A percentile compares a stretch with the other conserved stretches of the same genome.
Evolutionary conservation across 2,329 filamentous ascomycete genomes (phyloP).

Genomic region (Claviceps cyperi): DNA sequence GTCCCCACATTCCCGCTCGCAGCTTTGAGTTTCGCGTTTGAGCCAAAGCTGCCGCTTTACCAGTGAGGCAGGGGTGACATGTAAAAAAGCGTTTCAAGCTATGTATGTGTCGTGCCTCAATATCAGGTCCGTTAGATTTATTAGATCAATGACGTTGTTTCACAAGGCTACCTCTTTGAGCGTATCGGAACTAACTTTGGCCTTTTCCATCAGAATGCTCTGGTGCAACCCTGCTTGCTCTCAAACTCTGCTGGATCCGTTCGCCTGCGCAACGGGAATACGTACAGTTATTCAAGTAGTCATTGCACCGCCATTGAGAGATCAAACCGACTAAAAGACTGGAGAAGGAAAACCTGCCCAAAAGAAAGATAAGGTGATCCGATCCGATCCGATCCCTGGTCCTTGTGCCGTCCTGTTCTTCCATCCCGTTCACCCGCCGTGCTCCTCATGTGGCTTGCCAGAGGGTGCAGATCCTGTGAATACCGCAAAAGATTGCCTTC

Average conservation of each 20-base stretch:
- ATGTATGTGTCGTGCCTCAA: not conserved
- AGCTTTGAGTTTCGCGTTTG: not conserved
- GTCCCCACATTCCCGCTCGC: not conserved
- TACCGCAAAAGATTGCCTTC: not conserved
- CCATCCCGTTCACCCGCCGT: not conserved
- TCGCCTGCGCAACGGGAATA: not conserved
- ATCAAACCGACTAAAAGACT: not conserved
- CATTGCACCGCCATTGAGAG: not conserved
- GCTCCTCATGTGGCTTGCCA: not conserved
- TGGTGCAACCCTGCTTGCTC: not conserved
- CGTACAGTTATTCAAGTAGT: not conserved
- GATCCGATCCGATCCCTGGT: not conserved
- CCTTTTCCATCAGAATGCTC: not conserved
- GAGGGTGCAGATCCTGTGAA: not conserved
- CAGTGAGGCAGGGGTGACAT: not conserved
- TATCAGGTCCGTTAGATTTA: not conserved
- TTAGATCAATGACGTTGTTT: not conserved
- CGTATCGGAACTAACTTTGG: not conserved
- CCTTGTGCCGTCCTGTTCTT: not conserved
- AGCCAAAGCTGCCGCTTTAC: not conserved
- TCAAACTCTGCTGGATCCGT: not conserved
- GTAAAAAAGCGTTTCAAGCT: not conserved
- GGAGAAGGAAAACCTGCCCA: not conserved
- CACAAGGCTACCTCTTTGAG: not conserved
- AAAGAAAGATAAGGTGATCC: not conserved